Conservation (phyloP, 805 yeast genomes). For the Metschnikowia rubicola region DNA sequence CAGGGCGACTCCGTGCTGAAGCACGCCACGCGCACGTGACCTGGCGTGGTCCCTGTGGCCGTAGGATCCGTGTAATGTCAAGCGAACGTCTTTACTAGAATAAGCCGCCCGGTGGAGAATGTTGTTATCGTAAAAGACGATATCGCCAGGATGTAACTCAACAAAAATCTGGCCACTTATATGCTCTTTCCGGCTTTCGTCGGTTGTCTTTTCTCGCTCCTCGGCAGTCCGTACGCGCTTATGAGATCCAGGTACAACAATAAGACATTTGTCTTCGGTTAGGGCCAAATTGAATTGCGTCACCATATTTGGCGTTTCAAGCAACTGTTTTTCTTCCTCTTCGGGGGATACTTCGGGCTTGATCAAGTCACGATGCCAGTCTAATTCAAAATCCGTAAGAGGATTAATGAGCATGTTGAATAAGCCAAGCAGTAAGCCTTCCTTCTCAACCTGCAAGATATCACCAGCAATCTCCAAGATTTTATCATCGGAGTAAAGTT, state of each 20-base stretch:
- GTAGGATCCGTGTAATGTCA: conserved; percentile 50
- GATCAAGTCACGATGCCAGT: conserved; percentile 53
- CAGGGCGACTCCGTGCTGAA: conserved; percentile 49
- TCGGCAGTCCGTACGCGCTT: conserved; percentile 41
- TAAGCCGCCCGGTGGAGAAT: conserved; percentile 48
- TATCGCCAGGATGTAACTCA: conserved; percentile 46
- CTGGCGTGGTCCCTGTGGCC: conserved; percentile 43
- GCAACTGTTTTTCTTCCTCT: conserved; percentile 41
- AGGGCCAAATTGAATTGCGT: conserved; percentile 51
- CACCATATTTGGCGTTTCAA: conserved; percentile 41
- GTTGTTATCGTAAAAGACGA: conserved; percentile 48
- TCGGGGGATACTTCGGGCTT: conserved; percentile 44
- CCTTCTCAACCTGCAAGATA: conserved; percentile 37
- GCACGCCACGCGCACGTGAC: conserved; percentile 46
- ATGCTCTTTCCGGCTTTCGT: conserved; percentile 29
- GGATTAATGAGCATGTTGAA: conserved; percentile 54
- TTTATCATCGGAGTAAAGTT: conserved; percentile 37
- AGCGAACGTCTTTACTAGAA: conserved; percentile 33
- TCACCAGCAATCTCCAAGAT: conserved; percentile 40
- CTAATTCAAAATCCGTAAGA: conserved; percentile 48
- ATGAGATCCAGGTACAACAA: conserved; percentile 49
- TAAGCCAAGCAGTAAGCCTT: conserved; percentile 44
- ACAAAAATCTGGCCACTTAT: conserved; percentile 42
- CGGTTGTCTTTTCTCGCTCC: conserved; percentile 40
- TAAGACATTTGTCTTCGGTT: conserved; percentile 44